phyloP scores from a whole-genome alignment of 257 asterid species.

The Scutellaria baicalensis region DNA sequence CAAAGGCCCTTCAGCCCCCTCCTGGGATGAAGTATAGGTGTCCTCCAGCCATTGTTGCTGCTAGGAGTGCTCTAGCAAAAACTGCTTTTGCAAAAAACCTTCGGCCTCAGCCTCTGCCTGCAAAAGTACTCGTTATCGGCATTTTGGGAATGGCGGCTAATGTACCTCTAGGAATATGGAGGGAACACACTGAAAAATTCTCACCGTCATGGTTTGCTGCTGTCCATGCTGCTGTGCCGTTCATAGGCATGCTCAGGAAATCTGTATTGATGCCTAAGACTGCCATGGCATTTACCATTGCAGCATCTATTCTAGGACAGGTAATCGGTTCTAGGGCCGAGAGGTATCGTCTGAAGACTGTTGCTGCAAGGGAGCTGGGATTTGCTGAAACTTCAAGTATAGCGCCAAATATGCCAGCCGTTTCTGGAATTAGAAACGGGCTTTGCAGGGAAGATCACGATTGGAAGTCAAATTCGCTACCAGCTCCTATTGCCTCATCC shows the following conservation, averaged over 20 bases:
- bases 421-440: constrained; percentile 22
- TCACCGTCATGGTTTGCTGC: constrained; percentile 88
- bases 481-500: constrained; percentile 12
- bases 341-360: constrained; percentile 58
- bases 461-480: constrained; percentile 17
- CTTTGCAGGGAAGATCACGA: constrained; percentile 16
- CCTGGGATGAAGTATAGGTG: constrained; percentile 66
- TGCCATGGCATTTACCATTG: constrained; percentile 94
- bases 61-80: constrained; percentile 68
- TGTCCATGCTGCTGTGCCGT: constrained; percentile 94
- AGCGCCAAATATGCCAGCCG: constrained; percentile 9
- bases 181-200: constrained; percentile 86
- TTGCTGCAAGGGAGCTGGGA: constrained; percentile 26
- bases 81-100: constrained; percentile 81
- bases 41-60: constrained; percentile 79
- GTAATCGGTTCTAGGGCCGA: constrained; percentile 92
- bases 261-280: constrained; percentile 79
- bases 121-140: constrained; percentile 70
- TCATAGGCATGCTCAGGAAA: constrained; percentile 86
- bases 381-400: constrained; percentile 19
- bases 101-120: constrained; percentile 85
- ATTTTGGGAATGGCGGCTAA: constrained; percentile 79
- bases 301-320: constrained; percentile 86
- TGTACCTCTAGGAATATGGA: constrained; percentile 87
- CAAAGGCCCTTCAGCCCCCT: constrained; percentile 77